Evolutionary conservation across 345 rosid species (phyloP), one percentile per base, ranked within the genome.

Genomic region (Atalantia buxifolia): DNA sequence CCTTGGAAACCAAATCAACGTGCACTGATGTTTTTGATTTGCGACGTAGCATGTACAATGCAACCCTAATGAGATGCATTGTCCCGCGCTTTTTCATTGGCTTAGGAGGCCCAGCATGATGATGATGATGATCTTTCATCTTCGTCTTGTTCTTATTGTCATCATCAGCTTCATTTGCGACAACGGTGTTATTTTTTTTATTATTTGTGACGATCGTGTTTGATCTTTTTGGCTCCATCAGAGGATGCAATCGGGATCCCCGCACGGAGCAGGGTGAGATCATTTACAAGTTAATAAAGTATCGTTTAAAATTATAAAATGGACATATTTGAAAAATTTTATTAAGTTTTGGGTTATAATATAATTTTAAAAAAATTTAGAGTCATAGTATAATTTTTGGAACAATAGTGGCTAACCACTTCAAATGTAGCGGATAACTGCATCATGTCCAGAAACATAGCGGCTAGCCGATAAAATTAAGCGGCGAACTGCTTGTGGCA

Each of bases 41-140:
- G 7, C 81, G 24, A 28, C 78, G 83, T 7, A 91, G 56, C 87
- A 90, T 79, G 80, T 73, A 82, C 76, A 90, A 59, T 4, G 88
- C 86, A 2, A 77, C 84, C 85, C 84, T 83, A 65, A 92, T n/a
- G 30, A 92, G 6, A 71, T 83, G 82, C 81, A 88, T 53, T 5
- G 88, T 74, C 28, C 91, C 82, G 21, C 83, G 82, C 76, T 85
- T 92, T 59, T 79, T 83, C 68, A 67, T 79, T 5, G 33, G 55
- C 56, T 68, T 40, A 14, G 71, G 65, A 18, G 36, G 4, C 8
- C 67, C 69, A 45, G 45, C 45, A 8, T 40, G 45, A 40, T 40
- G 45, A 40, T 2, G 45, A 40, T 38, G 65, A 64, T 69, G 56
- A 24, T 40, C 35, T 35, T 35, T 12, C 62, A n/a, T 33, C 57